Percentiles rank a stretch among this genome's conserved stretches.
phyloP scores from a whole-genome alignment of 176 grass and related monocot genomes.

The Typha latifolia region DNA sequence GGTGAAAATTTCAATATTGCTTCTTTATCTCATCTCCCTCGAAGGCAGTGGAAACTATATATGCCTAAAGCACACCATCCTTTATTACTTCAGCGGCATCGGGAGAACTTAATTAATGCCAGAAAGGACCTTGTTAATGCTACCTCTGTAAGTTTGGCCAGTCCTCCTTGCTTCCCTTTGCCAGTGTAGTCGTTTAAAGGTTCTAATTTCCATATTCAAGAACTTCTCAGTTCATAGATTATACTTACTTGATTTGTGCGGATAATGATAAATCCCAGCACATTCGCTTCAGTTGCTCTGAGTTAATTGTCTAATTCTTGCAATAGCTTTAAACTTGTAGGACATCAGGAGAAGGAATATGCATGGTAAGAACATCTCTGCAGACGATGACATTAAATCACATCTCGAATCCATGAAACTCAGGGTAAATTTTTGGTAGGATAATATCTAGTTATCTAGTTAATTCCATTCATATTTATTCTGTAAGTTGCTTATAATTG shows the following conservation, averaged over 20 bases:
- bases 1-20: conserved; percentile 9
- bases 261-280: too few relatives aligned
- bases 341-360: conserved; percentile 65
- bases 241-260: not conserved
- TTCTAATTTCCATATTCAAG: not conserved
- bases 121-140: conserved; percentile 53
- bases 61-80: conserved; percentile 71
- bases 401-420: conserved; percentile 44
- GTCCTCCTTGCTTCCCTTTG: conserved; percentile 6
- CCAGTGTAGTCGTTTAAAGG: not conserved
- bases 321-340: conserved; percentile 23
- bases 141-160: conserved; percentile 38
- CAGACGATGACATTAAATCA: conserved; percentile 36
- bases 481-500: conserved; percentile 9
- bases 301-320: not conserved
- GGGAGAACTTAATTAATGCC: conserved; percentile 38
- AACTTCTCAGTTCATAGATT: not conserved
- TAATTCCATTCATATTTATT: conserved; percentile 4
- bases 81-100: conserved; percentile 51
- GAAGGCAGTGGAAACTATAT: conserved; percentile 51
- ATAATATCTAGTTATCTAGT: not conserved
- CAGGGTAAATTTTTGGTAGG: conserved; percentile 27
- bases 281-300: too few relatives aligned
- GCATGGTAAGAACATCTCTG: conserved; percentile 40
- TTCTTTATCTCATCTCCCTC: conserved; percentile 20